Percentiles rank a stretch among this genome's conserved stretches.
phyloP scores from a whole-genome alignment of 768 basidiomycete species.

The Phylloporus sp. region DNA sequence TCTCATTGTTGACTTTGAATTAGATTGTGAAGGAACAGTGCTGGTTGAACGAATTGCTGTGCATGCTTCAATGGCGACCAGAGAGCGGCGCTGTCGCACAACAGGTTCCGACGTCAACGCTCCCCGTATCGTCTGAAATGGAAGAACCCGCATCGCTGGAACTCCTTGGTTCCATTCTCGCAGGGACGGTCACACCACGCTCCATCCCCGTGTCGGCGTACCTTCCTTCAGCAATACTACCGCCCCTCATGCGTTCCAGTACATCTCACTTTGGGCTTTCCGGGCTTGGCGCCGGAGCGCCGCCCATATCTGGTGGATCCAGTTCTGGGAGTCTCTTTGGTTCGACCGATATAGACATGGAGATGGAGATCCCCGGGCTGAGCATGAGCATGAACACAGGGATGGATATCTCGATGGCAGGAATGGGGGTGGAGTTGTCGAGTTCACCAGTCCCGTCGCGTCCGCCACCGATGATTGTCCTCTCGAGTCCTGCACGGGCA shows the following conservation, averaged over 20 bases:
- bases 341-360: slow-evolving; percentile 31
- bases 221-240: slow-evolving; percentile 41
- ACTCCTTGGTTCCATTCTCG: slow-evolving; percentile 61
- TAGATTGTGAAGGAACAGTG: slow-evolving; percentile 71
- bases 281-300: slow-evolving; percentile 24
- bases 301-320: slow-evolving; percentile 21
- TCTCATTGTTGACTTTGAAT: background rate
- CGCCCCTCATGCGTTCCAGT: slow-evolving; percentile 16
- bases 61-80: slow-evolving; percentile 57
- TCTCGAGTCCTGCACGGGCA: slow-evolving; percentile 63
- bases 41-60: slow-evolving; percentile 75
- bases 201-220: slow-evolving; percentile 70
- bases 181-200: slow-evolving; percentile 40
- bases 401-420: slow-evolving; percentile 30
- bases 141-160: slow-evolving; percentile 42
- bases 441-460: slow-evolving; percentile 34
- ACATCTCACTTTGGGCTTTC: slow-evolving; percentile 28
- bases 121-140: slow-evolving; percentile 24
- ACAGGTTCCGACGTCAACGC: background rate
- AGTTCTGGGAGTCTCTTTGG: slow-evolving; percentile 28
- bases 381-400: slow-evolving; percentile 33
- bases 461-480: slow-evolving; percentile 52
- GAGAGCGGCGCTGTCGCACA: slow-evolving; percentile 31
- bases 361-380: slow-evolving; percentile 34
- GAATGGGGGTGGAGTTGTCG: slow-evolving; percentile 27